These are phyloP conservation scores for Xylaria sp. DNA, from an alignment of 2,329 filamentous ascomycete genomes.

Conservation along the genomic window DNA sequence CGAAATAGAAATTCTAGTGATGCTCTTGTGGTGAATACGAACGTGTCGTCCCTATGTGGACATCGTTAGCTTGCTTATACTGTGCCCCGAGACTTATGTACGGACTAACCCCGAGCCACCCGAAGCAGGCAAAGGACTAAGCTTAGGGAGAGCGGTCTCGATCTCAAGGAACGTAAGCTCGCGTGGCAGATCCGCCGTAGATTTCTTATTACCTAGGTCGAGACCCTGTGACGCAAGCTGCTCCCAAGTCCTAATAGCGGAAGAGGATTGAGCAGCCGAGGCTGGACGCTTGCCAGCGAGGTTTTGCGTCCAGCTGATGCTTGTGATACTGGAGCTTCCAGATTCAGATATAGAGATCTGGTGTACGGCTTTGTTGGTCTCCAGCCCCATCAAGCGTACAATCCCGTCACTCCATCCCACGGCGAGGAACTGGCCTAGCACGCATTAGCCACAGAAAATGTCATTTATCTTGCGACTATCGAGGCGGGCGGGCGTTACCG, in stretches of 20 bases:
- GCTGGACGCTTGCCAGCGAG: conserved; percentile 49
- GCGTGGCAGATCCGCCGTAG: conserved; percentile 70
- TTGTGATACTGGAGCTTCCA: conserved; percentile 58
- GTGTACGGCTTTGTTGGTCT: conserved; percentile 84
- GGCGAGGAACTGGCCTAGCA: conserved; percentile 77
- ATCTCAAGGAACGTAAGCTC: conserved; percentile 81
- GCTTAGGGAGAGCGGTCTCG: conserved; percentile 78
- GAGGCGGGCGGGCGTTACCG: conserved; percentile 57
- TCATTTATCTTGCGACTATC: background rate
- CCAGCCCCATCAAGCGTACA: conserved; percentile 79
- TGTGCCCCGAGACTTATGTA: conserved; percentile 12
- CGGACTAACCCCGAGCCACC: conserved; percentile 70
- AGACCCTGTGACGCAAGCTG: conserved; percentile 47
- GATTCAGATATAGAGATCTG: conserved; percentile 68
- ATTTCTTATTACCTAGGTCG: conserved; percentile 45
- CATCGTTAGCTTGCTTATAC: conserved; percentile 35
- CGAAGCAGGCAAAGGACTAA: conserved; percentile 75
- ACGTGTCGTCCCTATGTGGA: conserved; percentile 62
- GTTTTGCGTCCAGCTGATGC: conserved; percentile 66
- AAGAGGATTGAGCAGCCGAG: conserved; percentile 32
- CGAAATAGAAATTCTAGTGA: conserved; percentile 78
- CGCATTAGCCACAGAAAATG: conserved; percentile 35
- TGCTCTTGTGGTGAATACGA: conserved; percentile 74
- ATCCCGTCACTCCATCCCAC: conserved; percentile 86
- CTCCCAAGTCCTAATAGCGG: conserved; percentile 48